These are phyloP conservation scores for Phytophthora litchii DNA, from an alignment of 352 stramenopile genomes.

Conservation along the genomic window DNA sequence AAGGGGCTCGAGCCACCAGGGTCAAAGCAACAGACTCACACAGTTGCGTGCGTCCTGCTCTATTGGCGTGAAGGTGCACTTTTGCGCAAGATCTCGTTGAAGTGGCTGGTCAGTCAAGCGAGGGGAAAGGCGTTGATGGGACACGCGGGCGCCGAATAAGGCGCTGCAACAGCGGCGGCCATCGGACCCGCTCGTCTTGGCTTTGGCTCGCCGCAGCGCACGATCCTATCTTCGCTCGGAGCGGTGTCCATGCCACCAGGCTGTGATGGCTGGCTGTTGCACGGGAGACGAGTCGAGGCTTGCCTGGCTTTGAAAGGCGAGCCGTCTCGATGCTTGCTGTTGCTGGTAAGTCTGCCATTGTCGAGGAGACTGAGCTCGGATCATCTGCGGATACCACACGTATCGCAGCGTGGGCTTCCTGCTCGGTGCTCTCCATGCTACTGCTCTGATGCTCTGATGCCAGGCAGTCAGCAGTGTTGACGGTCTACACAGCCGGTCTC, in stretches of 20 bases:
- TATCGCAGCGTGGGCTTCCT: slow-evolving; percentile 31
- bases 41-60: slow-evolving; percentile 19
- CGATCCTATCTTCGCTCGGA: slow-evolving; percentile 2
- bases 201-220: slow-evolving; percentile 2
- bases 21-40: slow-evolving; percentile 3
- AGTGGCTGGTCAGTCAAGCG: slow-evolving; percentile 18
- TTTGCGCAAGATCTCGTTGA: slow-evolving; percentile 32
- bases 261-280: slow-evolving; percentile 33
- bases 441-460: slow-evolving; percentile 2
- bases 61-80: slow-evolving; percentile 7
- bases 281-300: slow-evolving; percentile 21
- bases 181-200: slow-evolving; percentile 9
- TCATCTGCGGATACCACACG: slow-evolving; percentile 31
- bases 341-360: slow-evolving; percentile 8
- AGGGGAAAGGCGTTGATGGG: slow-evolving; percentile 23
- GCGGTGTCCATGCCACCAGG: slow-evolving; percentile 8
- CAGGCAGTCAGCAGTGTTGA: slow-evolving; percentile 1
- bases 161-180: neutral
- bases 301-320: neutral
- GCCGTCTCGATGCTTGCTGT: slow-evolving; percentile 8
- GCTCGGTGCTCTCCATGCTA: slow-evolving; percentile 4
- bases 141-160: slow-evolving; percentile 20
- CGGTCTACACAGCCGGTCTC: slow-evolving; percentile 6
- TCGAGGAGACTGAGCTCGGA: slow-evolving; percentile 14
- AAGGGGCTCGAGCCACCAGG: slow-evolving; percentile 21